Percentiles rank a stretch among this genome's conserved stretches.
Evolutionary conservation across 805 yeast species (phyloP).

Genomic region (Sungouiozyma ichnusensis): DNA sequence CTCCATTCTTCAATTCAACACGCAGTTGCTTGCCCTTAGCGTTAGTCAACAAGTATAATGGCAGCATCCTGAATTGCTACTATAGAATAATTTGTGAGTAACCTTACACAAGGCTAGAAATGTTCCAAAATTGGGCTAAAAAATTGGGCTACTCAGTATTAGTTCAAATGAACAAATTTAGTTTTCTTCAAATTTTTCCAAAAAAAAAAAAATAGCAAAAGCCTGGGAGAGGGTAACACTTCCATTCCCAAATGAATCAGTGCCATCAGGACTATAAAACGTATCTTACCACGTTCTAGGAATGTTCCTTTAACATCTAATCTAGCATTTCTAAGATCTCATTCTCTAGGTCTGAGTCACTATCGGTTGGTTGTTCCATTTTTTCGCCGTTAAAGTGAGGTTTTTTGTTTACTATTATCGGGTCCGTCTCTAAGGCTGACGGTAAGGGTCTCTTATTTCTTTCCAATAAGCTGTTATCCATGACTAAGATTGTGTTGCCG

Average conservation of each 20-base stretch:
- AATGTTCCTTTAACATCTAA: neutral
- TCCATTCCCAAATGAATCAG: no score
- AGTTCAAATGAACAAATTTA: no score
- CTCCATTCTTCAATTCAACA: conserved; percentile 88
- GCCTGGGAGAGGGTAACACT: no score
- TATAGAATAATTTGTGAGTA: neutral
- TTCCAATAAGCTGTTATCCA: conserved; percentile 2
- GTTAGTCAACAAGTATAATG: conserved; percentile 80
- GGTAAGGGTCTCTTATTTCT: conserved; percentile 1
- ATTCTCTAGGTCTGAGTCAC: conserved; percentile 24
- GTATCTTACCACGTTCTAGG: no score
- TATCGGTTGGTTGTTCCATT: conserved; percentile 9
- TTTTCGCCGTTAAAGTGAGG: neutral
- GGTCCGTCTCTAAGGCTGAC: conserved; percentile 1
- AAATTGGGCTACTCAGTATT: no score
- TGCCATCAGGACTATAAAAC: no score
- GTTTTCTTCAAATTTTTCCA: neutral
- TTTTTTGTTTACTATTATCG: conserved; percentile 1
- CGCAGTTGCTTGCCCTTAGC: conserved; percentile 81
- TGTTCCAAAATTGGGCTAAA: no score
- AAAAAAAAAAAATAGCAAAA: no score
- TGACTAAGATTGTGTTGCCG: conserved; percentile 6
- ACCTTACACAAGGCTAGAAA: neutral
- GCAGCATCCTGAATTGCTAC: conserved; percentile 41
- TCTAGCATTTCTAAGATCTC: conserved; percentile 25